Conservation (phyloP, 2,329 filamentous ascomycete genomes). For the Talaromyces amestolkiae region DNA sequence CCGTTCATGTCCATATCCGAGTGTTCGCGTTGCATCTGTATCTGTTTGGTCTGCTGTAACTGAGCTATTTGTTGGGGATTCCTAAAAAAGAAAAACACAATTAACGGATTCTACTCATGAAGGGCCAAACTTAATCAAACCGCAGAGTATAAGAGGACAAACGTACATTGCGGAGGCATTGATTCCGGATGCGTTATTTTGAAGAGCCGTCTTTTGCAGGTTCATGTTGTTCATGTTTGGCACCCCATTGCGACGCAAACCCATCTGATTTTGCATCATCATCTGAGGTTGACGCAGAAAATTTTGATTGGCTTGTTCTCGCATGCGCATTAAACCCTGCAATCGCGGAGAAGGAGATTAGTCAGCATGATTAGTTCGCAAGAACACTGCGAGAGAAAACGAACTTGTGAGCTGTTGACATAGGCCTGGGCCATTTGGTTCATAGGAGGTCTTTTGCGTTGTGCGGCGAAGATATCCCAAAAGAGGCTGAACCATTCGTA, state of each 20-base stretch:
- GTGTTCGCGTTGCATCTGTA: slow-evolving; percentile 78
- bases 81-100: slow-evolving; percentile 37
- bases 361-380: neutral
- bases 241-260: slow-evolving; percentile 56
- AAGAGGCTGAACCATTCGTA: slow-evolving; percentile 97
- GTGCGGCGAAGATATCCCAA: slow-evolving; percentile 90
- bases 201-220: slow-evolving; percentile 72
- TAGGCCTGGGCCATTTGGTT: slow-evolving; percentile 53
- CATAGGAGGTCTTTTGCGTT: slow-evolving; percentile 64
- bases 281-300: slow-evolving; percentile 69
- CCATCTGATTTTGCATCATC: slow-evolving; percentile 55
- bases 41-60: slow-evolving; percentile 56
- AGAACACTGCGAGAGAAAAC: slow-evolving; percentile 42
- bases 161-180: slow-evolving; percentile 49
- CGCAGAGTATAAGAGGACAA: slow-evolving; percentile 5
- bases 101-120: slow-evolving; percentile 4
- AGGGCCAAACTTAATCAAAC: neutral
- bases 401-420: slow-evolving; percentile 50
- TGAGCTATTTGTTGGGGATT: slow-evolving; percentile 67
- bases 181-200: slow-evolving; percentile 58
- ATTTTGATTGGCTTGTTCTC: slow-evolving; percentile 74
- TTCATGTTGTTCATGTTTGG: slow-evolving; percentile 30
- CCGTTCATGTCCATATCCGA: slow-evolving; percentile 84
- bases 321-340: slow-evolving; percentile 65
- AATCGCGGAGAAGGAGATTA: slow-evolving; percentile 21